Evolutionary conservation across 306 rosid species (phyloP).

Genomic region (Cucurbita maxima): DNA sequence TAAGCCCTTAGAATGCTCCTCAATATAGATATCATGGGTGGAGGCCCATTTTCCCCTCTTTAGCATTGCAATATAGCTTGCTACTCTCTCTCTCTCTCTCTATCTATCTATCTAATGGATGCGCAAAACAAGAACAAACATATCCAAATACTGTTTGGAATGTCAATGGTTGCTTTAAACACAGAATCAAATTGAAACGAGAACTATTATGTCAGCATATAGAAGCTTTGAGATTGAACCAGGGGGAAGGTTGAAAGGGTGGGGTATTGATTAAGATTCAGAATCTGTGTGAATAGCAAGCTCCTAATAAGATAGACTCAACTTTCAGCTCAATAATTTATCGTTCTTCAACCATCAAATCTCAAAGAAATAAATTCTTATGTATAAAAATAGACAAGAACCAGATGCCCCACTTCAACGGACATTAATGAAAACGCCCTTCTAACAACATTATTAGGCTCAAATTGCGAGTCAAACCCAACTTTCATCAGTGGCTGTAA

Average conservation of each 20-base stretch:
- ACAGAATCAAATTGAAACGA: background rate
- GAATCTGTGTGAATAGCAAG: slow-evolving; percentile 2
- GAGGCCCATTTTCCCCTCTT: background rate
- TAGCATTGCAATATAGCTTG: background rate
- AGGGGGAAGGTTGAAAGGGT: background rate
- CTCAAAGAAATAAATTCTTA: background rate
- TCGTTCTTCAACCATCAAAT: slow-evolving; percentile 7
- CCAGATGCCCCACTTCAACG: slow-evolving; percentile 8
- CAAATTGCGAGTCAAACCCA: slow-evolving; percentile 1
- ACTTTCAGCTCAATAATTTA: slow-evolving; percentile 7
- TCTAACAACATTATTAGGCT: background rate
- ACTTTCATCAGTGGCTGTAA: background rate
- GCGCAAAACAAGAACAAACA: background rate
- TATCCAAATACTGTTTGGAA: slow-evolving; percentile 3
- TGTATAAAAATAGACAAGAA: slow-evolving; percentile 1
- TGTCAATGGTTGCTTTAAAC: slow-evolving; percentile 2
- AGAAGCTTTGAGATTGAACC: background rate
- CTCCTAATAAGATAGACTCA: background rate
- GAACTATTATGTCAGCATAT: slow-evolving; percentile 1
- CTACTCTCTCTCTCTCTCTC: background rate
- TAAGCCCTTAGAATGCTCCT: slow-evolving; percentile 1
- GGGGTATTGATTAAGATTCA: slow-evolving; percentile 1
- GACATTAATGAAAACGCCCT: background rate
- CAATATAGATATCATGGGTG: background rate
- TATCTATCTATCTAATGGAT: background rate